Evolutionary conservation across 2,329 filamentous ascomycete genomes (phyloP), one percentile per base, ranked within the genome.

Genomic region (Penicillium vulpinum): DNA sequence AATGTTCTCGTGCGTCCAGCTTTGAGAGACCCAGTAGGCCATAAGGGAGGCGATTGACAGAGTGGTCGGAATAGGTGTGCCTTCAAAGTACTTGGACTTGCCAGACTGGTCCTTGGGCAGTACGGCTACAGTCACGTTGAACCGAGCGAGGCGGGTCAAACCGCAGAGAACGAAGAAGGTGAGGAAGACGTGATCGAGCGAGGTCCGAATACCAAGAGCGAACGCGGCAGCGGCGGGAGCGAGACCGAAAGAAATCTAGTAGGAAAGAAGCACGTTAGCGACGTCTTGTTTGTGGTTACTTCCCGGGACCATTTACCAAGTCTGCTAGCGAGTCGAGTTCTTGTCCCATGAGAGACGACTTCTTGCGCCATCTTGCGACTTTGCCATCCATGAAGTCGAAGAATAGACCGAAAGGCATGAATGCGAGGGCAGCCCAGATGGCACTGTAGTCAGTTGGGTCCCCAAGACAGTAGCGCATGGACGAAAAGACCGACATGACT

Each of bases 301-400:
- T 29, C 28, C 22, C 16, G 26, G 21, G 21, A 40, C 22, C 8
- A 35, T 41, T 46, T 88, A 96, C 92, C 81, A 99, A 75, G 74
- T 99, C 94, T 54, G 94, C 94, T 46, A 99, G 82, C 7, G 93
- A 97, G 75, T 99, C 94, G 54, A 99, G 81, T 77, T 99, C 94
- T 76, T 97, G 93, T 13, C 94, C 94, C 93, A 99, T 97, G 73
- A 99, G 81, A 68, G 90, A 95, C 69, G 91, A 94, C 87, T 97
- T 99, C 78, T 91, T 89, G 73, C 94, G 87, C 94, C 94, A 97
- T 63, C 94, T 84, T 62, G 94, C 94, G 54, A 99, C 92, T 73
- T 92, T 94, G 71, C 94, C 94, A 75, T 99, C 94, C 83, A 97
- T 91, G 72, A 96, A 95, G 76, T 99, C 94, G 75, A 97, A 97